These are phyloP conservation scores for Pelargonium exstipulatum DNA, from an alignment of 441 rosid genomes.

Conservation along the genomic window DNA sequence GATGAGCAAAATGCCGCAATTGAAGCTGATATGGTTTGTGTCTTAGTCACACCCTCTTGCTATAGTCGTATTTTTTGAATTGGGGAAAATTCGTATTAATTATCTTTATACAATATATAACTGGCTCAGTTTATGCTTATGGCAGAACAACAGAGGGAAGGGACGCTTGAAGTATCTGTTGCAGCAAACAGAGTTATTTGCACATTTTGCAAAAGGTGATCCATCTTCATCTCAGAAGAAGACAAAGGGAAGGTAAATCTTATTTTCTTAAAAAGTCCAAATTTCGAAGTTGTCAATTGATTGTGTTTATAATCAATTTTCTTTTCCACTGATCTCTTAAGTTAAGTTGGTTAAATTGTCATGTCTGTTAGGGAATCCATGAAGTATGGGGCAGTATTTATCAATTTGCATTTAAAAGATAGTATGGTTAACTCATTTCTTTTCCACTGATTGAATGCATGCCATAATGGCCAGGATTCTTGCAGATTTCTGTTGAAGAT, in stretches of 20 bases:
- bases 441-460: too few species aligned
- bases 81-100: neutral
- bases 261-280: neutral
- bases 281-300: neutral
- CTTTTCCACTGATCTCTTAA: neutral
- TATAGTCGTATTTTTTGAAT: neutral
- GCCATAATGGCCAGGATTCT: too few species aligned
- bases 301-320: neutral
- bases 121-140: conserved; percentile 11
- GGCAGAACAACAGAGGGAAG: conserved; percentile 76
- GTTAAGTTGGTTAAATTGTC: neutral
- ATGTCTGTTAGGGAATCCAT: neutral
- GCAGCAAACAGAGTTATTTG: conserved; percentile 96
- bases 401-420: neutral
- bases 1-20: conserved; percentile 89
- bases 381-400: neutral
- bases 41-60: neutral
- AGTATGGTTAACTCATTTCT: too few species aligned
- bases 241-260: conserved; percentile 73
- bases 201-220: conserved; percentile 90
- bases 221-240: conserved; percentile 67
- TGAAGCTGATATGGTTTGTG: conserved; percentile 82
- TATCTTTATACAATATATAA: neutral
- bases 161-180: conserved; percentile 88
- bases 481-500: too few species aligned